phyloP scores from a whole-genome alignment of 441 rosid species.

The Mallotus repandus region DNA sequence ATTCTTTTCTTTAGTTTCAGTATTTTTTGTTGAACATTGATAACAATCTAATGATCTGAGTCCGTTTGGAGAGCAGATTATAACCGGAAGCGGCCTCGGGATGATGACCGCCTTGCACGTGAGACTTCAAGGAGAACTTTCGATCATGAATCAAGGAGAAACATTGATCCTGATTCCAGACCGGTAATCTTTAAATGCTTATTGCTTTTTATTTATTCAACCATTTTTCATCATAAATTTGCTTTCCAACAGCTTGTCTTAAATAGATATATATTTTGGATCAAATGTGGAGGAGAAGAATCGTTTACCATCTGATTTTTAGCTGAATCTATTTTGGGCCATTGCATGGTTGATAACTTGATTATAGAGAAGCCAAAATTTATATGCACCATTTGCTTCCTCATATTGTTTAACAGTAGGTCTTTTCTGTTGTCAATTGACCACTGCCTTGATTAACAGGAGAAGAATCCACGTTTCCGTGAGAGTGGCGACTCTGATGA shows the following conservation, averaged over 20 bases:
- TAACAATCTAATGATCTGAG: constrained; percentile 3
- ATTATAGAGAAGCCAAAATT: neutral
- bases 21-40: neutral
- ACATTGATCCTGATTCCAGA: constrained; percentile 77
- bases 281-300: neutral
- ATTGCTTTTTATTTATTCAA: neutral
- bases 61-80: constrained; percentile 48
- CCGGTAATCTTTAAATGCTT: constrained; percentile 47
- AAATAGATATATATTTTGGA: neutral
- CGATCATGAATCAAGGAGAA: constrained; percentile 72
- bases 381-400: neutral
- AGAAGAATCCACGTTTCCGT: constrained; percentile 98
- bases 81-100: constrained; percentile 72
- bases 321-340: neutral
- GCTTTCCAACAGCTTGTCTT: neutral
- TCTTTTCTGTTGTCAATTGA: constrained; percentile 1
- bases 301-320: neutral
- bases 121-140: constrained; percentile 64
- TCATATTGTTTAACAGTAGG: neutral
- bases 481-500: constrained; percentile 96
- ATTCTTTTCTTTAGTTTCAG: neutral
- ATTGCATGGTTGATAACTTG: neutral
- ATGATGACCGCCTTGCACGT: constrained; percentile 68
- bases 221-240: neutral
- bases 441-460: constrained; percentile 45